Base-by-base conservation (phyloP, 2,329 filamentous ascomycete species). In the Colletotrichum gigasporum region DNA sequence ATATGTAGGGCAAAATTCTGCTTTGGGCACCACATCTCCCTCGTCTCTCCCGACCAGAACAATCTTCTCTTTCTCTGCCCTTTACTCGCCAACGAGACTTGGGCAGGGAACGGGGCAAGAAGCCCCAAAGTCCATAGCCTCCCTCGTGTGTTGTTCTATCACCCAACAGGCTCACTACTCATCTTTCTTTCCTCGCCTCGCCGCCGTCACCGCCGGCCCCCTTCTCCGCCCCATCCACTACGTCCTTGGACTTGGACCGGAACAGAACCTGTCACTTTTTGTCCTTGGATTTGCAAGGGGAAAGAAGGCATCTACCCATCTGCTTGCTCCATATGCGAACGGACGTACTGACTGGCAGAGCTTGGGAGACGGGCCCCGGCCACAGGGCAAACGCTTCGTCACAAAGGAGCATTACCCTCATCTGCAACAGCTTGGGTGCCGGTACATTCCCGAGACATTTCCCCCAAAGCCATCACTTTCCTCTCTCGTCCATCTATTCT, bases 381-480 rank as follows among this genome's bases (percentile, higher is more conserved):
- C 50, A 62, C 48, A 35, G 52, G 26, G 26, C 51, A 65, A 65
- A 65, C 63, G 58, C 58, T 65, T 47, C 48, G 14, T 54, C 44
- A 65, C 63, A 65, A 65, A 65, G 61, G 37, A 63, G 16, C 42
- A 45, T 32, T 52, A 56, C 26, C 28, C 44, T 63, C 63, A 58
- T 65, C 63, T 65, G 58, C 63, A 65, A 65, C 59, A 63, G 44
- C 44, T 51, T 62, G 58, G 51, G 51, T 39, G 34, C 69, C 74
- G 74, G 77, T 75, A 73, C 75, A 77, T 73, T 79, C 77, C 78
- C 77, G 78, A 80, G 75, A 80, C 78, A 78, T 68, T 48, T 60
- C 26, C 44, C 42, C 35, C 45, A 42, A 48, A 58, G 18, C 35
- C 57, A 34, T 48, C 35, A 37, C n/a, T 54, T 26, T 42, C 20